Conservation (phyloP, 2,329 filamentous ascomycete genomes). For the Sporothrix schenckii region DNA sequence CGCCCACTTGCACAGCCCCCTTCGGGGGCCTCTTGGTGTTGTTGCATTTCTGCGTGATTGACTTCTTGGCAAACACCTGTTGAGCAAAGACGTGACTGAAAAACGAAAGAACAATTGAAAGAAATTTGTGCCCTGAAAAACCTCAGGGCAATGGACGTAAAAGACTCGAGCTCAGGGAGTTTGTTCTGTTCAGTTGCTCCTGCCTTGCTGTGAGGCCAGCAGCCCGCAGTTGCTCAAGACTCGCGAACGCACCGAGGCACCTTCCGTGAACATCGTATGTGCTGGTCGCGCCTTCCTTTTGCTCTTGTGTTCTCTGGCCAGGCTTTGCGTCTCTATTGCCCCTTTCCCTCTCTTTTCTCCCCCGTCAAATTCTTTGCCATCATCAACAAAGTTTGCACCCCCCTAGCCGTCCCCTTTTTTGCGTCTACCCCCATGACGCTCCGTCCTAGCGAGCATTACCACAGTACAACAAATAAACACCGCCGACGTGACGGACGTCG, state of each 20-base stretch:
- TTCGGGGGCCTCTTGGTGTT: slow-evolving; percentile 22
- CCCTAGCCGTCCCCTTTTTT: not conserved
- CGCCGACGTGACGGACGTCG: not conserved
- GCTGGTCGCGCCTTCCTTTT: slow-evolving; percentile 1
- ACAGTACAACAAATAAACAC: slow-evolving; percentile 2
- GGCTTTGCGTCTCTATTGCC: not conserved
- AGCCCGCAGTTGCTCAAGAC: not conserved
- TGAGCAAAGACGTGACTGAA: not conserved
- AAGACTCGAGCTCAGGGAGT: not conserved
- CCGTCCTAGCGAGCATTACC: not conserved
- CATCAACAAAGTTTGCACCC: not conserved
- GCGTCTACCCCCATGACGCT: not conserved
- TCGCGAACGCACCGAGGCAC: slow-evolving; percentile 11
- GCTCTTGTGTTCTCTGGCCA: not conserved
- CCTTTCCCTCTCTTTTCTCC: not conserved
- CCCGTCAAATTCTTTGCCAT: slow-evolving; percentile 11
- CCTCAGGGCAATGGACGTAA: too few relatives aligned
- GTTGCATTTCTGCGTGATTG: slow-evolving; percentile 33
- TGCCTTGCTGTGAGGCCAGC: not conserved
- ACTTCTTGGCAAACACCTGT: slow-evolving; percentile 22
- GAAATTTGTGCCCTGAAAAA: not conserved
- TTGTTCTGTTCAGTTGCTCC: not conserved
- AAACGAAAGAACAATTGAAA: not conserved
- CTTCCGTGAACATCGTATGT: not conserved
- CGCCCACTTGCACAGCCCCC: slow-evolving; percentile 32